Percentiles rank a stretch among this genome's conserved stretches.
phyloP scores from a whole-genome alignment of 257 asterid species.

The Solanum paucissectum region DNA sequence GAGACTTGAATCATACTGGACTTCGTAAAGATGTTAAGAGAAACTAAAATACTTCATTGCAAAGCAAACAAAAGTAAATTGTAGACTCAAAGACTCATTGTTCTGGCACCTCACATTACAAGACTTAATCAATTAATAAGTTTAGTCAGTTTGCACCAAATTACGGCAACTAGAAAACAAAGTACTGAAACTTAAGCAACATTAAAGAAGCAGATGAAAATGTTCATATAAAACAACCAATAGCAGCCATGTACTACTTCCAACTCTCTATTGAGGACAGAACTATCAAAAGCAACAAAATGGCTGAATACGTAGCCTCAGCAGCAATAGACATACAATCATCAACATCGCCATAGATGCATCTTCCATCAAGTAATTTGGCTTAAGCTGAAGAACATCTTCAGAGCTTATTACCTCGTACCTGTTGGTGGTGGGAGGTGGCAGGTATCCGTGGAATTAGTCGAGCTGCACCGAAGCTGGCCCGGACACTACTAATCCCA shows the following conservation, averaged over 20 bases:
- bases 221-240: background rate
- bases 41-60: background rate
- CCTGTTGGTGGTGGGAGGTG: background rate
- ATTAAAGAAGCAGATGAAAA: background rate
- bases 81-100: background rate
- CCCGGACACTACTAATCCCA: background rate
- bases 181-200: background rate
- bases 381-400: background rate
- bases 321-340: background rate
- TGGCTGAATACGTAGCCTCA: background rate
- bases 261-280: background rate
- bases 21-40: background rate
- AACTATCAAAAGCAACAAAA: background rate
- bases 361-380: background rate
- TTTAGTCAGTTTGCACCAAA: background rate
- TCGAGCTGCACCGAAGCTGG: background rate
- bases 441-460: no score
- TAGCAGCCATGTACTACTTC: background rate
- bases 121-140: background rate
- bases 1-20: background rate
- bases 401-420: background rate
- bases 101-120: background rate
- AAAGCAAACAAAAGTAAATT: background rate
- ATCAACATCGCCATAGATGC: background rate
- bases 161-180: background rate